Conservation (phyloP, 73 alveolate genomes). For the Chromera velia region DNA sequence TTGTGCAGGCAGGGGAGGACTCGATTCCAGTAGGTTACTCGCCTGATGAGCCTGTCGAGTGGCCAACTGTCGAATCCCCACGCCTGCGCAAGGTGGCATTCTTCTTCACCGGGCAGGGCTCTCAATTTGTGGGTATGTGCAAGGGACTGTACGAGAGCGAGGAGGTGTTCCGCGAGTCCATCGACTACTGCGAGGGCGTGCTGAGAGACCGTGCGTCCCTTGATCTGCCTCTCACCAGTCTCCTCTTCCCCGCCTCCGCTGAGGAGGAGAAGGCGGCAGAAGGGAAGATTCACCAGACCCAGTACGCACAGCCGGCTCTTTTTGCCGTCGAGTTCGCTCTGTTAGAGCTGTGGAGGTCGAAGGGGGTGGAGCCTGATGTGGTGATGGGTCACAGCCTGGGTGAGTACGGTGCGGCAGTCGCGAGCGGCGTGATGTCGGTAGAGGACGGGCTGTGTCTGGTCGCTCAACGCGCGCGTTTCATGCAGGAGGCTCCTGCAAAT, state of each 20-base stretch:
- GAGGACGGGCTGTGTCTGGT: slow-evolving; percentile 25
- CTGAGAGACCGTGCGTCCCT: no score
- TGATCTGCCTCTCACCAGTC: neutral
- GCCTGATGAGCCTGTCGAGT: no score
- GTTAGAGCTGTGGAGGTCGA: slow-evolving; percentile 20
- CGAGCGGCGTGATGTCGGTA: no score
- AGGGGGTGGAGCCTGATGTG: slow-evolving; percentile 12
- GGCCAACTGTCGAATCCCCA: slow-evolving; percentile 1
- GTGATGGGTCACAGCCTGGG: neutral
- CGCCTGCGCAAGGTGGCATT: slow-evolving; percentile 8
- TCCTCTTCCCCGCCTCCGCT: no score
- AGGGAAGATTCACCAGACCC: no score
- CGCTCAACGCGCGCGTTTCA: slow-evolving; percentile 31
- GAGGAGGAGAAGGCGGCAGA: no score
- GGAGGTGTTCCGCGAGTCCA: neutral
- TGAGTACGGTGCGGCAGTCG: no score
- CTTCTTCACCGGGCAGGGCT: slow-evolving; percentile 39
- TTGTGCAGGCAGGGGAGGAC: no score
- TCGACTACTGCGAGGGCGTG: no score
- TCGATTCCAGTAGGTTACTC: no score
- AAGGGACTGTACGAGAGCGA: neutral
- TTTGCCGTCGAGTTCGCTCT: slow-evolving; percentile 27
- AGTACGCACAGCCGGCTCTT: slow-evolving; percentile 40
- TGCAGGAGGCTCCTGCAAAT: slow-evolving; percentile 5
- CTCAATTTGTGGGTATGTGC: slow-evolving; percentile 14